Percentiles rank a stretch among this genome's conserved stretches.
Conservation (phyloP, 139 green algal genomes). For the Chlorella sp. region DNA sequence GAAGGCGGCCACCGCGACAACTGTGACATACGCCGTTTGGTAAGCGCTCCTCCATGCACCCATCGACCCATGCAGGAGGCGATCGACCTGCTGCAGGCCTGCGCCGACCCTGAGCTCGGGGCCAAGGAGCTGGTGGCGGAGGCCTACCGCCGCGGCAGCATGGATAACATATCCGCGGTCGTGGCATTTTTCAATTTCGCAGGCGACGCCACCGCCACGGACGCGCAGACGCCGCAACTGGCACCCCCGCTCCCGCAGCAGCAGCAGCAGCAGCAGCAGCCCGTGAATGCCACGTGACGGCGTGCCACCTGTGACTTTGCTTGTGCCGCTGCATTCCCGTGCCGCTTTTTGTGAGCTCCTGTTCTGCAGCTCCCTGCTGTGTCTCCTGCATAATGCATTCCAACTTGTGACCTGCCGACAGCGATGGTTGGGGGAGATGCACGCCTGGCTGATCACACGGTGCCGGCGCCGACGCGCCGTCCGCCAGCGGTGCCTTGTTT, state of each 20-base stretch:
- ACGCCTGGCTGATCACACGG: background rate
- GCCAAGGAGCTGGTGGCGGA: slow-evolving; percentile 72
- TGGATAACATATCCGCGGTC: slow-evolving; percentile 9
- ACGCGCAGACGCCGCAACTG: no score
- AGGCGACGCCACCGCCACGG: no score
- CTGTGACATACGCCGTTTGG: no score
- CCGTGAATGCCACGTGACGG: background rate
- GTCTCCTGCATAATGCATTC: background rate
- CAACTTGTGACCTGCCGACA: background rate
- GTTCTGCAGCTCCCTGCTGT: background rate
- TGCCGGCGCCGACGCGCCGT: no score
- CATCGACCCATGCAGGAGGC: no score
- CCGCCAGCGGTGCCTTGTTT: no score
- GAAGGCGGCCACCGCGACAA: no score
- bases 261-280: background rate
- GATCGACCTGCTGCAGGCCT: no score
- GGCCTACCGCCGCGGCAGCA: slow-evolving; percentile 70
- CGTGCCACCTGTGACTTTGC: background rate
- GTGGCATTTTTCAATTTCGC: slow-evolving; percentile 1
- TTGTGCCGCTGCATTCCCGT: background rate
- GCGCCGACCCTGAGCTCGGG: no score
- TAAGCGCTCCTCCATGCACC: no score
- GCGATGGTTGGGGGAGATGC: background rate
- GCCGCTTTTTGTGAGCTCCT: background rate
- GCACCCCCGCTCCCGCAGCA: background rate